Conservation (phyloP, 2,329 filamentous ascomycete species). For the Cladobotryum mycophilum region DNA sequence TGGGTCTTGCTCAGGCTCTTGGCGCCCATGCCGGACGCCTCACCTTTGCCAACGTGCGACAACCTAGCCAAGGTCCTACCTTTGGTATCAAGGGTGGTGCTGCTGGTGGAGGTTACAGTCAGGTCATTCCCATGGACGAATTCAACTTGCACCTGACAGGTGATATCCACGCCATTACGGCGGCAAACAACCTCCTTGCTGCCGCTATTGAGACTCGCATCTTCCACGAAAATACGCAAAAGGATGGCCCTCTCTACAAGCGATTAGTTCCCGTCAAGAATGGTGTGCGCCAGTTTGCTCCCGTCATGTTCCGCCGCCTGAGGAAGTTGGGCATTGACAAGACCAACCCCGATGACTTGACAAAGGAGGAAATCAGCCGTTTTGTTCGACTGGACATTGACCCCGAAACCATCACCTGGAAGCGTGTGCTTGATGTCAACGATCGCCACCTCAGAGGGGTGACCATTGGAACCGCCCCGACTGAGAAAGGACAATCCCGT, state of each 20-base stretch:
- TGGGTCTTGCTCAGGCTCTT: slow-evolving; percentile 89
- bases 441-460: slow-evolving; percentile 88
- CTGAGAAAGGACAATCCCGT: slow-evolving; percentile 82
- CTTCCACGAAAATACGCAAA: slow-evolving; percentile 95
- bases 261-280: slow-evolving; percentile 86
- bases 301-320: slow-evolving; percentile 85
- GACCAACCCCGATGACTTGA: slow-evolving; percentile 86
- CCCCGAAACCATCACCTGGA: slow-evolving; percentile 94
- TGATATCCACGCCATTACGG: slow-evolving; percentile 95
- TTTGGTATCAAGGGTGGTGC: slow-evolving; percentile 99
- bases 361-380: slow-evolving; percentile 75
- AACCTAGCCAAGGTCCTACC: slow-evolving; percentile 93
- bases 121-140: slow-evolving; percentile 99
- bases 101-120: slow-evolving; percentile 94
- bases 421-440: slow-evolving; percentile 92
- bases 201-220: slow-evolving; percentile 97
- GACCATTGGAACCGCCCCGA: slow-evolving; percentile 80
- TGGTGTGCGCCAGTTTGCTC: slow-evolving; percentile 77
- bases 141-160: slow-evolving; percentile 98
- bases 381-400: slow-evolving; percentile 97
- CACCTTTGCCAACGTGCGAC: slow-evolving; percentile 92
- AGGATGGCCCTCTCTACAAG: slow-evolving; percentile 79
- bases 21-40: slow-evolving; percentile 82
- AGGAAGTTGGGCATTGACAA: slow-evolving; percentile 96
- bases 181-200: slow-evolving; percentile 93